phyloP scores from a whole-genome alignment of 768 basidiomycete species.

The Podaxis mareebaensis region DNA sequence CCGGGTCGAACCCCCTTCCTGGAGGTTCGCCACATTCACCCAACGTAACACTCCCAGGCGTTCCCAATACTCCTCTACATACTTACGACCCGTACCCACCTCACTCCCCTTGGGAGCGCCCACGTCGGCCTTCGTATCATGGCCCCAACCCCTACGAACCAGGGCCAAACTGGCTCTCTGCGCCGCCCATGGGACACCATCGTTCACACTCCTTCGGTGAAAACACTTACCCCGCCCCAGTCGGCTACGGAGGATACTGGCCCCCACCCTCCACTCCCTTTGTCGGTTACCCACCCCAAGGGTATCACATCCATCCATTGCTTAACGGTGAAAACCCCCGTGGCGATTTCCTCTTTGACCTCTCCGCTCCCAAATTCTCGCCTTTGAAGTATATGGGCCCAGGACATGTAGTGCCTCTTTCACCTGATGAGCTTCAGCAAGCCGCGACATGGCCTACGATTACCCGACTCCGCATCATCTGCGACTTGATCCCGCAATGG shows the following conservation, averaged over 20 bases:
- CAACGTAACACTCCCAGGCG: background rate
- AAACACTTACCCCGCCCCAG: background rate
- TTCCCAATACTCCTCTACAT: constrained; percentile 1
- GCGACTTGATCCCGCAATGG: constrained; percentile 61
- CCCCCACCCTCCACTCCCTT: background rate
- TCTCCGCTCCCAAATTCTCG: constrained; percentile 46
- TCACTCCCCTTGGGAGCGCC: background rate
- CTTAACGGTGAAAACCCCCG: constrained; percentile 52
- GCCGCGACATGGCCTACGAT: constrained; percentile 58
- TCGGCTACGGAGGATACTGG: background rate
- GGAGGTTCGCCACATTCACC: constrained; percentile 1
- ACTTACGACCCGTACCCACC: background rate
- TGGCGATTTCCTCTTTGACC: constrained; percentile 54
- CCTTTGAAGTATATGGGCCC: constrained; percentile 41
- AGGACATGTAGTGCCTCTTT: constrained; percentile 39
- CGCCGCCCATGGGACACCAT: background rate
- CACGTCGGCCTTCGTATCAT: constrained; percentile 4
- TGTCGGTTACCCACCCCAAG: constrained; percentile 10
- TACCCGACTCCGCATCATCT: constrained; percentile 54
- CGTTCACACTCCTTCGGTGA: background rate
- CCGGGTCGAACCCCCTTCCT: background rate
- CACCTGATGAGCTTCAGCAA: constrained; percentile 46
- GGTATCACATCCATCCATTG: constrained; percentile 45
- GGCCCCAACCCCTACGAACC: background rate
- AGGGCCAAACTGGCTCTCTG: background rate